phyloP scores from a whole-genome alignment of 2,329 filamentous ascomycete genomes.

The Beauveria pseudobassiana region DNA sequence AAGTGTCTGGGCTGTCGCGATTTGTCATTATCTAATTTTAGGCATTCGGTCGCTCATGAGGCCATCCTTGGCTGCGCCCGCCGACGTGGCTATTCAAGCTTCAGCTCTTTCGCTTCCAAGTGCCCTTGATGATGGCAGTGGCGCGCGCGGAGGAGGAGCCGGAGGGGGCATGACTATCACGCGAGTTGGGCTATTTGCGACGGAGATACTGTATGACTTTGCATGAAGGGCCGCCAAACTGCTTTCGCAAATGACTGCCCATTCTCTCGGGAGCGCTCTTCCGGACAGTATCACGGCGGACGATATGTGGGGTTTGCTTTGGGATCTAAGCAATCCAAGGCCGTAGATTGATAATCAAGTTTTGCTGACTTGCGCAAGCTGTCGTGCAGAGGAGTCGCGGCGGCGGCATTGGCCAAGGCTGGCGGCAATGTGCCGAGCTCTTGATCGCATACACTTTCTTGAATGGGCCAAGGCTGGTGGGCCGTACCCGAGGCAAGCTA shows the following conservation, averaged over 20 bases:
- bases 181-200: not conserved
- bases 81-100: not conserved
- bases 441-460: not conserved
- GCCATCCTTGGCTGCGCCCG: not conserved
- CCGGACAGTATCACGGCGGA: not conserved
- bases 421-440: not conserved
- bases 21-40: conserved; percentile 6
- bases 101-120: not conserved
- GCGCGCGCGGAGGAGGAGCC: not conserved
- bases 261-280: not conserved
- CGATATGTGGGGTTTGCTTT: not conserved
- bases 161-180: not conserved
- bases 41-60: not conserved
- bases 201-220: not conserved
- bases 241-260: not conserved
- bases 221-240: not conserved
- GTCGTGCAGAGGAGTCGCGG: not conserved
- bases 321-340: not conserved
- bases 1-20: not conserved
- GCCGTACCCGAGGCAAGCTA: not conserved
- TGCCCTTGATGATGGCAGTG: not conserved
- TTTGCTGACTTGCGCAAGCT: not conserved
- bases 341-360: not conserved
- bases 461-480: not conserved
- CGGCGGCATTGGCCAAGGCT: not conserved